Evolutionary conservation across 2,329 filamentous ascomycete species (phyloP), one percentile per base, ranked within the genome.

Genomic region (Hypoxylon sp.): DNA sequence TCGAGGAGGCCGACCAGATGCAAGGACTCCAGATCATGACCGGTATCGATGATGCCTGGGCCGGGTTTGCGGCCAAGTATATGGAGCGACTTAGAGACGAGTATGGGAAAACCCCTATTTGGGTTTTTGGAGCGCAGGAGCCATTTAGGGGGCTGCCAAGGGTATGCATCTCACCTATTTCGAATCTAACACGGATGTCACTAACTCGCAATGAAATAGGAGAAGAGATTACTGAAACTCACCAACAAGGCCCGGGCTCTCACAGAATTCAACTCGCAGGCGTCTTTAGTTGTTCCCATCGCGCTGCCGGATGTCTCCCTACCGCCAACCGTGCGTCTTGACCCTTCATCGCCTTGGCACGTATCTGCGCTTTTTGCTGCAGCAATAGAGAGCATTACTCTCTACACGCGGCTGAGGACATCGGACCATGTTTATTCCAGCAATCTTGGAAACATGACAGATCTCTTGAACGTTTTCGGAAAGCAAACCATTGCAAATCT

Each of bases 1-100:
- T 87, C 2, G 94, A 99, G 73, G 94, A 97, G 72, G 94, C 91
- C 59, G 94, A 99, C 70, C 86, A 91, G 46, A 80, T 97, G 73
- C 92, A 97, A 71, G 93, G 88, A 0, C 77, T 99, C 12, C 93
- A 97, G 69, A 68, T 92, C 7, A 81, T 92, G 54, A 78, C 86
- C 2, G 81, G 82, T 3, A 73, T 86, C 4, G 89, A 93, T 66
- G 89, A 92, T 71, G 88, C 87, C 8, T 94, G 90, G 90, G 88
- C 86, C 55, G 89, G 90, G 0, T 93, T 93, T 67, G 81, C 86
- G 5, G 76, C 85, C 2, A 79, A 80, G 51, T 93, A 92, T 67
- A 70, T 91, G 17, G 87, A 97, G 68, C 80, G 86, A 20, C 72
- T 99, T 49, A 78, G 90, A 55, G 94, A 99, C 67, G 94, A 99